Conservation (phyloP, 345 rosid species). For the Garcia nutans region DNA sequence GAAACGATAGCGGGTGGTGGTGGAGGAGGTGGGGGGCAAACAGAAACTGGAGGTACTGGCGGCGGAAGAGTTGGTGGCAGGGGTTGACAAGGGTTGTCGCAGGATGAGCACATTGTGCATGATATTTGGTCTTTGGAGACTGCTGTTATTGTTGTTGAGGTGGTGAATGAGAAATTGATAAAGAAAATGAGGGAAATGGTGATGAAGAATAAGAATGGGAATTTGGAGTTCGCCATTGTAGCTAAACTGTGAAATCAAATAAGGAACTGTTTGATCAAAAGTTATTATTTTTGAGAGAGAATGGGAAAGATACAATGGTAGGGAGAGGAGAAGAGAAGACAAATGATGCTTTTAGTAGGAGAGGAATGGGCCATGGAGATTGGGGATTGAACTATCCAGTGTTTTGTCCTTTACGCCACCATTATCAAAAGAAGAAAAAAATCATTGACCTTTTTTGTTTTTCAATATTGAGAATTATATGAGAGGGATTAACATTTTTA, state of each 20-base stretch:
- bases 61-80: constrained; percentile 32
- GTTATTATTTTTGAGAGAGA: not conserved
- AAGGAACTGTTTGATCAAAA: not conserved
- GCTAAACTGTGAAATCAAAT: not conserved
- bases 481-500: too few species aligned
- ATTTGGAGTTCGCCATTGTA: not conserved
- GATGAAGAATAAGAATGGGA: not conserved
- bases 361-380: constrained; percentile 1
- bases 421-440: constrained; percentile 12
- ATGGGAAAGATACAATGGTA: too few species aligned
- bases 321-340: not conserved
- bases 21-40: constrained; percentile 37
- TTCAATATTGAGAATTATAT: too few species aligned
- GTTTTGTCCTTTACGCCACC: constrained; percentile 20
- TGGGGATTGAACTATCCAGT: constrained; percentile 4
- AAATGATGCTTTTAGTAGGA: not conserved
- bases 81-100: constrained; percentile 41
- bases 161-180: constrained; percentile 1
- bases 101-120: constrained; percentile 36
- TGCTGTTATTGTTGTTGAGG: not conserved
- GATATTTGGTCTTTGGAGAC: constrained; percentile 32
- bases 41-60: constrained; percentile 7
- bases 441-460: too few species aligned
- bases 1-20: constrained; percentile 20
- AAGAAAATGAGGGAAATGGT: not conserved